Conservation (phyloP, 2,329 filamentous ascomycete species). For the Aspergillus versicolor region DNA sequence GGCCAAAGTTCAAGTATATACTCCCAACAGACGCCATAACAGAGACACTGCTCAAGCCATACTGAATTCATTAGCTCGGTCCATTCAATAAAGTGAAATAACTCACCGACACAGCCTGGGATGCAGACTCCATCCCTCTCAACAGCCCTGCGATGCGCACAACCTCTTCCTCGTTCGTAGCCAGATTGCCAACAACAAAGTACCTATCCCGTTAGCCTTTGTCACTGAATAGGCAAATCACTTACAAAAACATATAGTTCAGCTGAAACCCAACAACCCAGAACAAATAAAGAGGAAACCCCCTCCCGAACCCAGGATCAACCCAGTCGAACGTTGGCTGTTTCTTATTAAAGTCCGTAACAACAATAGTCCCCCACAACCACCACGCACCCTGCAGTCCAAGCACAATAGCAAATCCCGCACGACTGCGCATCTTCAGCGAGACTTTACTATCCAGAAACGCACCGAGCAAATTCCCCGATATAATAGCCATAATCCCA, state of each 20-base stretch:
- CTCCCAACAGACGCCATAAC: slow-evolving; percentile 65
- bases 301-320: slow-evolving; percentile 62
- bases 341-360: slow-evolving; percentile 58
- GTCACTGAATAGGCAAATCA: neutral
- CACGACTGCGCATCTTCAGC: slow-evolving; percentile 55
- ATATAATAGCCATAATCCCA: slow-evolving; percentile 64
- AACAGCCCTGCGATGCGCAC: slow-evolving; percentile 68
- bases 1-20: slow-evolving; percentile 68
- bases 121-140: slow-evolving; percentile 69
- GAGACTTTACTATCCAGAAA: slow-evolving; percentile 63
- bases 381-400: slow-evolving; percentile 67
- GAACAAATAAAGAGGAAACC: slow-evolving; percentile 67
- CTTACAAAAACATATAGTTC: slow-evolving; percentile 70
- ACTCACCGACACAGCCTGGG: slow-evolving; percentile 65
- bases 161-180: slow-evolving; percentile 61
- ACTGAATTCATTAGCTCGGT: slow-evolving; percentile 38
- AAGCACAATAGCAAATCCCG: slow-evolving; percentile 53
- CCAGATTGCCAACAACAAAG: slow-evolving; percentile 68
- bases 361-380: slow-evolving; percentile 68
- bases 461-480: slow-evolving; percentile 65
- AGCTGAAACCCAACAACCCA: slow-evolving; percentile 67
- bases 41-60: slow-evolving; percentile 62
- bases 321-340: slow-evolving; percentile 67
- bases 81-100: neutral
- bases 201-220: slow-evolving; percentile 49